Evolutionary conservation across 371 early-diverging fungal genomes (phyloP), one percentile per base, ranked within the genome.

Genomic region (Haplosporangium sp.): DNA sequence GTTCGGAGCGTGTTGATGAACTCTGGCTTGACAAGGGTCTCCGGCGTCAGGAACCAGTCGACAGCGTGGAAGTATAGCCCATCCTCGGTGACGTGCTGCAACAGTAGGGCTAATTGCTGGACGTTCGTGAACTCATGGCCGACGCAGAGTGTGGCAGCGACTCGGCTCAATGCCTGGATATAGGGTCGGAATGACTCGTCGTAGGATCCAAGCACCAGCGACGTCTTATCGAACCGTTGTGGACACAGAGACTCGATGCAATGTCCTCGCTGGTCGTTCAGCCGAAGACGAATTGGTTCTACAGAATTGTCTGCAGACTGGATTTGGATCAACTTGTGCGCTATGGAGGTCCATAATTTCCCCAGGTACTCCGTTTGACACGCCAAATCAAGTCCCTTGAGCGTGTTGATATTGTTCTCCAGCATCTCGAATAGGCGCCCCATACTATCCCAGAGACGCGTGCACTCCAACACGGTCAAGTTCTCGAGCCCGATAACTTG

Each of bases 1-100:
- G 45, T n/a, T 7, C 40, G 59, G 1, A 63, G 59, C n/a, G 55
- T 59, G 4, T 20, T 9, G 60, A 70, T 57, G 54, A 70, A 70
- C 29, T 10, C 20, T 1, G 54, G 14, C 29, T 59, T 21, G 21
- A 14, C 36, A 7, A 12, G 53, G 1, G 55, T 64, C 51, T 59
- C 14, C 1, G 59, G 50, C 9, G 60, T 60, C 41, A 55, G 41
- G 40, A 59, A 58, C 55, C 63, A 59, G 7, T 38, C 54, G 51
- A 70, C 37, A 23, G 64, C 43, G 21, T 52, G 1, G 36, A 59
- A 70, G 40, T 52, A 59, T 8, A 70, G 60, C 0, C 60, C 71
- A 29, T 70, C 50, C 13, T n/a, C 47, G 41, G 20, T 54, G 11
- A 55, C 42, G 47, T 59, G 50, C 36, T 70, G 23, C 41, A 42